Base-by-base conservation (phyloP, 176 grass and related monocot genomes). In the Calamus simplicifolius region DNA sequence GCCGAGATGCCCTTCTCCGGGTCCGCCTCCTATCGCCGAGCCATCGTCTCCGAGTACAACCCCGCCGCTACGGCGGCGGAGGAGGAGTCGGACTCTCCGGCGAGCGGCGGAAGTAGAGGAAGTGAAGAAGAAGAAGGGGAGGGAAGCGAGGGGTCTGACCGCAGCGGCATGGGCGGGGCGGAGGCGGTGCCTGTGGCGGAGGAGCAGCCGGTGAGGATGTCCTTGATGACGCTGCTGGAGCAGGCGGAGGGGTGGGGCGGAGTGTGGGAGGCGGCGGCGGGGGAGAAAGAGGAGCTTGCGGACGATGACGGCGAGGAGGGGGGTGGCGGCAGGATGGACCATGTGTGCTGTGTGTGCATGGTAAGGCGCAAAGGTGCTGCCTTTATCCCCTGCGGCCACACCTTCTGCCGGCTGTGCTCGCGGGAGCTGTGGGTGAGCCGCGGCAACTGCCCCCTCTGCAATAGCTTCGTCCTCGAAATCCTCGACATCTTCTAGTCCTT, bases 211-310 rank as follows among this genome's bases (percentile, higher is more conserved):
- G 72, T 68, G 59, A 74, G 79, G 60, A 61, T 87, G 48, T 96
- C 92, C 0, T 61, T 96, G 21, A 90, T 96, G 83, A 52, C 86
- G 35, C 52, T 96, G 48, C 66, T 96, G 18, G 92, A 82, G 58
- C 83, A 87, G 51, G 63, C 86, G 13, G 85, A 89, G 67, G 61
- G 56, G 31, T 43, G 59, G 23, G 68, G 56, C 6, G 49, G 21
- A 0, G 56, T 14, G 35, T 38, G 17, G 25, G 35, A 43, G 35
- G 35, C 1, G 35, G 35, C 8, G 35, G 8, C 8, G 35, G 35
- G 0, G 64, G 66, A 0, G 73, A 69, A 0, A 58, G 73, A n/a
- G 63, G 70, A 0, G 62, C 67, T 17, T 25, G 26, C 7, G 38
- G 48, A 79, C 2, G 72, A 78, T 1, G 76, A 83, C 0, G 66